A percentile compares a stretch with the other conserved stretches of the same genome.
These are phyloP conservation scores for Phialophora verrucosa DNA, from an alignment of 2,329 filamentous ascomycete species.

Conservation along the genomic window DNA sequence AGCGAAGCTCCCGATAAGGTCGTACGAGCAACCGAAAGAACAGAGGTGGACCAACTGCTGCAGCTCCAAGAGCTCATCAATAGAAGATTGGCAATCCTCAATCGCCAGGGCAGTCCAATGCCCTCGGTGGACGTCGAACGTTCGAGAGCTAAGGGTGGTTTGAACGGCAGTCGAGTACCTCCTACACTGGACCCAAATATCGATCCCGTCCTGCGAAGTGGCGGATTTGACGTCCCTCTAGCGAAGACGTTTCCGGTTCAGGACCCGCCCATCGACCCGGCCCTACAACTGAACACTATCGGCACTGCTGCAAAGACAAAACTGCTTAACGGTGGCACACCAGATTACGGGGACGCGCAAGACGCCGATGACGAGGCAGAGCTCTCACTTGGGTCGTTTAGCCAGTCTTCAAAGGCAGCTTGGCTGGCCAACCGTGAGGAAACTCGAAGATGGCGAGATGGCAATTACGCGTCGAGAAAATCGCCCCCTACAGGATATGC, in stretches of 20 bases:
- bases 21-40: slow-evolving; percentile 23
- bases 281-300: not conserved
- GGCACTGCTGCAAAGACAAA: slow-evolving; percentile 6
- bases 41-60: slow-evolving; percentile 34
- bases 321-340: slow-evolving; percentile 20
- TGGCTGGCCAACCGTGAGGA: not conserved
- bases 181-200: slow-evolving; percentile 14
- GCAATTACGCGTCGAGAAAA: not conserved
- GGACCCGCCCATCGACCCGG: slow-evolving; percentile 3
- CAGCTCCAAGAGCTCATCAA: slow-evolving; percentile 33
- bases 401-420: not conserved
- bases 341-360: slow-evolving; percentile 1
- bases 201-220: slow-evolving; percentile 1
- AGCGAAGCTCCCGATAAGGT: slow-evolving; percentile 38
- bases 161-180: slow-evolving; percentile 19
- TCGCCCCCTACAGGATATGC: not conserved
- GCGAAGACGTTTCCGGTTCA: not conserved
- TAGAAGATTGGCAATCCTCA: slow-evolving; percentile 31
- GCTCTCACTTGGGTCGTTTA: not conserved
- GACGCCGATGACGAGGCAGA: slow-evolving; percentile 4
- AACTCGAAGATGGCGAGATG: not conserved
- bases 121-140: not conserved
- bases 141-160: slow-evolving; percentile 23
- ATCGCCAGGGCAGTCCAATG: slow-evolving; percentile 4
- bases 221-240: not conserved